Base-by-base conservation (phyloP, 345 rosid genomes). In the Anacardium occidentale region DNA sequence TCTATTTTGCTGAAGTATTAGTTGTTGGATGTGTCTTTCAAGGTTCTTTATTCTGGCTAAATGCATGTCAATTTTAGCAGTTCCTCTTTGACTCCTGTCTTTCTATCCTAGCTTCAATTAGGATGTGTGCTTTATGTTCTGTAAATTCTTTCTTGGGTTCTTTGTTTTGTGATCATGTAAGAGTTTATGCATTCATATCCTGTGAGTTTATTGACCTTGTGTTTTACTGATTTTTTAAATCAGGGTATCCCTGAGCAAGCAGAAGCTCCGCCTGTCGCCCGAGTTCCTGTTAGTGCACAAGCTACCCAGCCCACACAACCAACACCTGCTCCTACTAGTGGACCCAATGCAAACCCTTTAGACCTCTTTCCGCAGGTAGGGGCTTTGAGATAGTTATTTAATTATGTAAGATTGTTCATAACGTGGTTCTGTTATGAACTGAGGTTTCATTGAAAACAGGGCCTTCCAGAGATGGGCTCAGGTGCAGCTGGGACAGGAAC, bases 321-420 rank as follows among this genome's bases (percentile, higher is more conserved):
- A n/a, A 70, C 84, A 45, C 72, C 90, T 40, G 78, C 67, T 77
- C 80, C 92, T 53, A 37, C 89, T 7, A 71, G 79, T 68, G 96
- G 94, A 26, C 98, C 98, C 64, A 93, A 91, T 88, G 90, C 96
- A 11, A 86, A 89, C 81, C 97, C 98, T 69, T 78, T 93, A 58
- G 88, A 93, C 81, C 87, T 93, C 77, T 93, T 93, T 78, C 98
- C 98, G n/a, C 96, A 90, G 96, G 98, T 89, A 76, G 45, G 73
- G 70, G 26, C 45, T 68, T 9, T 53, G 73, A 64, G 24, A 64
- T 52, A 54, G 6, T 50, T 15, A n/a, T 20, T 25, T 14, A 52
- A 66, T 59, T 50, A 25, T 63, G 53, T n/a, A n/a, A 66, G 45
- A 53, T 44, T 37, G 42, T 37, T 37, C 9, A 37, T 37, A 37